Evolutionary conservation across 805 yeast genomes (phyloP), one percentile per base, ranked within the genome.

Genomic region (Martiniozyma abietophila): DNA sequence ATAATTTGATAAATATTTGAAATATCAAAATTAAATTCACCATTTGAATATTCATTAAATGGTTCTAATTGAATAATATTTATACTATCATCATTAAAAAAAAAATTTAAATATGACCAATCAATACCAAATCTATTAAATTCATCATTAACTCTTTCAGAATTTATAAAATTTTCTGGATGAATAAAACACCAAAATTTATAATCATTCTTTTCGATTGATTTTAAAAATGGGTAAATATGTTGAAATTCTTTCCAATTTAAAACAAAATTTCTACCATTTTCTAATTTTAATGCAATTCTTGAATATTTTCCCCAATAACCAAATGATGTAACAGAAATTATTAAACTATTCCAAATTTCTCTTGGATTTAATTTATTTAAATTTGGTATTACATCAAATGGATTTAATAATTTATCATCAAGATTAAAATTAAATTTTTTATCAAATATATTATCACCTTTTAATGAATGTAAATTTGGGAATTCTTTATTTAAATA

Each of bases 221-320:
- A 27, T 17, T 24, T 36, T 19, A 39, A 25, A 25, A 39, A 42
- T 5, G 43, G 41, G 14, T 34, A 34, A 11, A 42, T 22, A 23
- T 36, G 41, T 21, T 35, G 27, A 31, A 39, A 42, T 11, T 39
- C 39, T 14, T 29, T 14, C 18, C 39, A 42, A 14, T 29, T 33
- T 15, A 39, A 31, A 5, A 37, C 15, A 25, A 27, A 42, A 14
- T 34, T 31, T 11, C 15, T 16, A 5, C 35, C 37, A 11, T 24
- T 9, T 26, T 39, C 42, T 9, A 42, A 15, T 8, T 11, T n/a
- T n/a, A 33, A 16, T 8, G 41, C 40, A n/a, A 36, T 20, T 14
- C 40, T 29, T 21, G 43, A 27, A 34, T 42, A 42, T 12, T 17
- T 25, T 3, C 41, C 41, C 14, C 39, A 29, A 25, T 22, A 39